Percentiles rank a stretch among this genome's conserved stretches.
These are phyloP conservation scores for Saussurea involucrata DNA, from an alignment of 129 eudicot species.

Conservation along the genomic window DNA sequence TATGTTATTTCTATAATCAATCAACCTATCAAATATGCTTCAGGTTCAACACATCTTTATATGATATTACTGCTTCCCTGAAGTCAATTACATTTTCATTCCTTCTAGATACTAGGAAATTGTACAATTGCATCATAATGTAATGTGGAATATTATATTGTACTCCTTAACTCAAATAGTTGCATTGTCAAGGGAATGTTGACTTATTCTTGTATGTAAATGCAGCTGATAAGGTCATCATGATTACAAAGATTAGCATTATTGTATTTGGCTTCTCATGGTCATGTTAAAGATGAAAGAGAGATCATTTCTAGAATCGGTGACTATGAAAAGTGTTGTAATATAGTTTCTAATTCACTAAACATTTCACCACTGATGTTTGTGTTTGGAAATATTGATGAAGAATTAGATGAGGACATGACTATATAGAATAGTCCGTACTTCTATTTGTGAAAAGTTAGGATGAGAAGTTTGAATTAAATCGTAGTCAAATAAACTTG, in stretches of 20 bases:
- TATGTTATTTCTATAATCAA: not conserved
- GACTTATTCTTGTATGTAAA: not conserved
- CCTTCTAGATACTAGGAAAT: not conserved
- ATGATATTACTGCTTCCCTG: not conserved
- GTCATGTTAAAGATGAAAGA: not conserved
- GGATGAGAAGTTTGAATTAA: too few relatives aligned
- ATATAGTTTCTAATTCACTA: too few relatives aligned
- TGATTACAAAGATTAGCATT: not conserved
- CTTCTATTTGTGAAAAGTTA: too few relatives aligned
- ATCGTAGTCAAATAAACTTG: too few relatives aligned
- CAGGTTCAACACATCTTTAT: not conserved
- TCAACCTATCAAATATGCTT: not conserved
- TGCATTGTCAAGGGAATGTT: not conserved
- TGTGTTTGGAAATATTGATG: too few relatives aligned
- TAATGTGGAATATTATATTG: not conserved
- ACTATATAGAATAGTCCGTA: too few relatives aligned
- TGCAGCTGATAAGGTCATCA: not conserved
- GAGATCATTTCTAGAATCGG: not conserved
- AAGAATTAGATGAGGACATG: too few relatives aligned
- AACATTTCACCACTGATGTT: too few relatives aligned
- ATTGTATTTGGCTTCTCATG: not conserved
- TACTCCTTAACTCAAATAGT: not conserved
- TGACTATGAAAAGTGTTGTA: too few relatives aligned
- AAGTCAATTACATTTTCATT: not conserved
- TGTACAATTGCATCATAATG: not conserved